These are phyloP conservation scores for Hemileccinum impolitum DNA, from an alignment of 768 basidiomycete genomes.

Conservation along the genomic window DNA sequence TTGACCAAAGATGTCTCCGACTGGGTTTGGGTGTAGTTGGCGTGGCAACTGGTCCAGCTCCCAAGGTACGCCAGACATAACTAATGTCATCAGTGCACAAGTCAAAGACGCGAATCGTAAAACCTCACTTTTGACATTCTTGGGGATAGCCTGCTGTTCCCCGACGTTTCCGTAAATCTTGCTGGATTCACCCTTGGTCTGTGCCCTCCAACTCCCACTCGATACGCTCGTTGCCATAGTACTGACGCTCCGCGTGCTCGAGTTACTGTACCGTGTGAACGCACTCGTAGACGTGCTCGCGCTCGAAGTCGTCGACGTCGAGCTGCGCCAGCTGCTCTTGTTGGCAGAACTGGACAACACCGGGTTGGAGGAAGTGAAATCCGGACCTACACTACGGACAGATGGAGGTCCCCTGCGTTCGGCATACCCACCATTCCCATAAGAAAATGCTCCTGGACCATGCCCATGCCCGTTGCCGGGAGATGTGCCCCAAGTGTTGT, in stretches of 20 bases:
- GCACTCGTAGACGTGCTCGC: conserved; percentile 66
- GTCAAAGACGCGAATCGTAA: background rate
- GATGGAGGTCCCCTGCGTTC: conserved; percentile 45
- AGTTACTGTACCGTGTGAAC: conserved; percentile 74
- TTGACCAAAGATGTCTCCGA: conserved; percentile 57
- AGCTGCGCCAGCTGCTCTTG: conserved; percentile 69
- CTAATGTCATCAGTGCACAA: conserved; percentile 34
- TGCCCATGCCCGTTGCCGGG: conserved; percentile 11
- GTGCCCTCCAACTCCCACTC: conserved; percentile 67
- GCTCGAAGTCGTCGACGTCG: conserved; percentile 66
- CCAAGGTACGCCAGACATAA: conserved; percentile 77
- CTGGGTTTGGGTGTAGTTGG: conserved; percentile 56
- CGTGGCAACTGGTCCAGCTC: conserved; percentile 68
- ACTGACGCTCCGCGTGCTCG: conserved; percentile 67
- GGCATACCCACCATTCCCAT: conserved; percentile 8
- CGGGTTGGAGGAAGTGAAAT: conserved; percentile 55
- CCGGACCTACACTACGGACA: conserved; percentile 48
- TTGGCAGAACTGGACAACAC: conserved; percentile 45
- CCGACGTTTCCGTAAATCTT: conserved; percentile 14
- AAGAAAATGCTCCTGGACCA: conserved; percentile 9
- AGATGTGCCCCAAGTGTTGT: conserved; percentile 20
- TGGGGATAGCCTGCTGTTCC: conserved; percentile 40
- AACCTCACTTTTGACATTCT: conserved; percentile 80
- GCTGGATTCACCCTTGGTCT: conserved; percentile 20
- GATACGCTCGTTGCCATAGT: conserved; percentile 82